Evolutionary conservation across 129 eudicot genomes (phyloP), one percentile per base, ranked within the genome.

Genomic region (Heracleum sosnowskyi): DNA sequence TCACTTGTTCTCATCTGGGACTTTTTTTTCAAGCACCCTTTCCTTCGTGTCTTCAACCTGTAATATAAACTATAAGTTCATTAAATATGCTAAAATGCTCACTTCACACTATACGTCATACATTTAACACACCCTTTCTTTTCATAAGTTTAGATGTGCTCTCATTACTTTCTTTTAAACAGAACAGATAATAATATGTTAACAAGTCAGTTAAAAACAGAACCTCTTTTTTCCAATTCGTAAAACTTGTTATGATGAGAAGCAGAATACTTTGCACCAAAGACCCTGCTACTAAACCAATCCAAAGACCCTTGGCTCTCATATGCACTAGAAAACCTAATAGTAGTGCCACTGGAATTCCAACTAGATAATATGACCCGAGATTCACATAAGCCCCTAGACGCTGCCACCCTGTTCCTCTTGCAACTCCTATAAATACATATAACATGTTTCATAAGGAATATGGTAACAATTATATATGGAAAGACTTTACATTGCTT

Each of bases 201-300:
- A 29, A 15, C 37, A 64, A 64, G 45, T 35, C 12, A 5, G 29
- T 69, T 33, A 20, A 22, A 70, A 70, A 17, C 20, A 46, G 22
- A 77, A 84, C 90, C 90, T 84, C 84, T 79, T 84, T 81, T 76
- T 77, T 35, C 90, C 90, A 87, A 24, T 87, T 77, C 5, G 77
- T 87, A 77, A 76, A 60, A 69, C 84, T 39, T 35, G 87, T 77
- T 29, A 84, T 15, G 2, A 84, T 44, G 47, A 55, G 24, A 64
- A 87, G 75, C 78, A 82, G 69, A 40, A 74, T 2, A 9, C 83
- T 28, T 69, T 87, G 85, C 63, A 84, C 80, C n/a, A 62, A 22
- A 11, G 90, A 36, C 45, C 84, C 88, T 22, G 74, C 69, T 28
- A 40, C 35, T 39, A 81, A 45, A 60, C 90, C 90, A 10, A 80